Conservation (phyloP, 2,329 filamentous ascomycete species). For the Diaporthe longicolla region DNA sequence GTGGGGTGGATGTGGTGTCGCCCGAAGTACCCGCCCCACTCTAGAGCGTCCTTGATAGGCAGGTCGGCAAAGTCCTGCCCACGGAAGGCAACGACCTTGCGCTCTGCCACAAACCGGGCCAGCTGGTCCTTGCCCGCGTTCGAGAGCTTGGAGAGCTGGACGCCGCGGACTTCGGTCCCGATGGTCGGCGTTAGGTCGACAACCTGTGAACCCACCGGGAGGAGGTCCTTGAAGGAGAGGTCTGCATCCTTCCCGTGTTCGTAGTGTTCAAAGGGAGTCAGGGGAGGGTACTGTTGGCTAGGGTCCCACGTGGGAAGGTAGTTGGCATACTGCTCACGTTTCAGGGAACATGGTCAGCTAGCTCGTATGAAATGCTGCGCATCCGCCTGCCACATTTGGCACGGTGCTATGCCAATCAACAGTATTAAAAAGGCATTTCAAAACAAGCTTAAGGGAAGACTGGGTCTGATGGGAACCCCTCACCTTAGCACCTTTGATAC, state of each 20-base stretch:
- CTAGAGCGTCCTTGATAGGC: constrained; percentile 74
- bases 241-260: constrained; percentile 81
- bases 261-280: constrained; percentile 75
- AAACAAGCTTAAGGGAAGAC: not conserved
- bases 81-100: constrained; percentile 79
- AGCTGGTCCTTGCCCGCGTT: constrained; percentile 78
- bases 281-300: constrained; percentile 71
- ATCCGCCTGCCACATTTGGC: not conserved
- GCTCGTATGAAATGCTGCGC: not conserved
- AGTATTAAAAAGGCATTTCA: not conserved
- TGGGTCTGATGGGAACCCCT: not conserved
- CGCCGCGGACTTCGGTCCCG: constrained; percentile 76
- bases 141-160: constrained; percentile 75
- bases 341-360: not conserved
- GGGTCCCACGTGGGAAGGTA: constrained; percentile 77
- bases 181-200: constrained; percentile 76
- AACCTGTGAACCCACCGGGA: constrained; percentile 62
- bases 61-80: constrained; percentile 77
- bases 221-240: constrained; percentile 72
- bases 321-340: constrained; percentile 65
- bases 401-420: not conserved
- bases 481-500: constrained; percentile 44
- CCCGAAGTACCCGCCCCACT: constrained; percentile 72
- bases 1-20: constrained; percentile 81
- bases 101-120: constrained; percentile 76